Evolutionary conservation across 2,329 filamentous ascomycete genomes (phyloP).

Genomic region (Colletotrichum tamarilloi): DNA sequence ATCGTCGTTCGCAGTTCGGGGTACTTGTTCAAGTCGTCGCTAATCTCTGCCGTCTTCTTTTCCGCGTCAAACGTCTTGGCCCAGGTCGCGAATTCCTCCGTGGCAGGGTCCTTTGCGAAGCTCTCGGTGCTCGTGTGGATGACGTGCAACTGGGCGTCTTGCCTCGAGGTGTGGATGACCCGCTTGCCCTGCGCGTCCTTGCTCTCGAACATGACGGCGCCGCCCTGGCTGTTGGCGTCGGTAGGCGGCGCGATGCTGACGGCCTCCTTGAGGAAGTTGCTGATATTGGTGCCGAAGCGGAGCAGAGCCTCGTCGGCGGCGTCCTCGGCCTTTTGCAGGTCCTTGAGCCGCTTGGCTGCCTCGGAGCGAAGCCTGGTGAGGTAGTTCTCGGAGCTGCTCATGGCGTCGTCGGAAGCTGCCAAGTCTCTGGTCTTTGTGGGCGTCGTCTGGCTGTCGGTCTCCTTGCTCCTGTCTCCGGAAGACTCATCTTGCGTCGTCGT

Average conservation of each 20-base stretch:
- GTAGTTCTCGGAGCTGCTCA: constrained; percentile 67
- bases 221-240: constrained; percentile 59
- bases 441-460: constrained; percentile 51
- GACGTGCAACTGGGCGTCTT: constrained; percentile 95
- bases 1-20: constrained; percentile 87
- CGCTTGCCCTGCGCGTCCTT: constrained; percentile 91
- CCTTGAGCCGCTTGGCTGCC: constrained; percentile 85
- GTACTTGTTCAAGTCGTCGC: constrained; percentile 85
- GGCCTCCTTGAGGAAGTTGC: constrained; percentile 90
- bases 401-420: constrained; percentile 54
- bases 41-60: constrained; percentile 85
- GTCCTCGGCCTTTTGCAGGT: constrained; percentile 92
- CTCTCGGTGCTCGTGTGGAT: constrained; percentile 88
- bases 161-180: constrained; percentile 92
- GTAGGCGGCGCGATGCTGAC: constrained; percentile 85
- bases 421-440: constrained; percentile 55
- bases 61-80: constrained; percentile 81
- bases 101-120: constrained; percentile 84
- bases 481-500: constrained; percentile 46
- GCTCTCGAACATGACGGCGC: constrained; percentile 87
- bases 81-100: constrained; percentile 81
- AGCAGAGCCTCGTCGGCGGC: constrained; percentile 95
- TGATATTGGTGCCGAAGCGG: constrained; percentile 89
- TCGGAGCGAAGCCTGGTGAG: constrained; percentile 81
- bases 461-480: constrained; percentile 34